These are phyloP conservation scores for Suzukiozyma palmioleophila DNA, from an alignment of 1,139 yeast genomes.

Conservation along the genomic window DNA sequence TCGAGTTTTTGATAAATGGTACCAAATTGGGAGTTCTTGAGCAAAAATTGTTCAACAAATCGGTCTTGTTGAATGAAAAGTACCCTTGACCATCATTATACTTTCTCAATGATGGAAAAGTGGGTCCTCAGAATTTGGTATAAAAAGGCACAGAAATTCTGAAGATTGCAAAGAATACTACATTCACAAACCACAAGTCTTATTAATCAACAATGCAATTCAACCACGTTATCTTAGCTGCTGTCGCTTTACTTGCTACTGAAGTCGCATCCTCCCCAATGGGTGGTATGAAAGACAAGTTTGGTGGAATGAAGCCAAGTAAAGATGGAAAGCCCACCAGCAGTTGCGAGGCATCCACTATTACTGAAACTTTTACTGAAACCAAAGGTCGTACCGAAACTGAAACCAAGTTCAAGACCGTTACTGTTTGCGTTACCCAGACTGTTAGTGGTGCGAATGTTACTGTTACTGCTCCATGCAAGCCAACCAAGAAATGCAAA, in stretches of 20 bases:
- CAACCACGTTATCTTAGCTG: conserved; percentile 1
- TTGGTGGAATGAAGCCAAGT: neutral
- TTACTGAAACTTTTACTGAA: neutral
- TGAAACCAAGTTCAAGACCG: neutral
- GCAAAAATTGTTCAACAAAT: too few relatives aligned
- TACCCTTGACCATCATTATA: too few relatives aligned
- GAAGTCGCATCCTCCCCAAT: conserved; percentile 1
- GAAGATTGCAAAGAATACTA: too few relatives aligned
- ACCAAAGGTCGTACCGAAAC: neutral
- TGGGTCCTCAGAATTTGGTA: too few relatives aligned
- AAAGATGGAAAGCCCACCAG: neutral
- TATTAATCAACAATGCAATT: conserved; percentile 1
- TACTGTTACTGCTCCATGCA: conserved; percentile 1
- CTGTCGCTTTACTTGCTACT: conserved; percentile 1
- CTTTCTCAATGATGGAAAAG: too few relatives aligned
- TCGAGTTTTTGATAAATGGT: too few relatives aligned
- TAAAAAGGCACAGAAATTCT: too few relatives aligned
- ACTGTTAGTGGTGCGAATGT: neutral
- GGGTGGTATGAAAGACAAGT: conserved; percentile 2
- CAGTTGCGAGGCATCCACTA: neutral
- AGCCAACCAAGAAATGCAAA: neutral
- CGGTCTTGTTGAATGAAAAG: too few relatives aligned
- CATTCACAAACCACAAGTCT: neutral
- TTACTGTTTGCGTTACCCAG: neutral
- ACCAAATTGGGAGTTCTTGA: too few relatives aligned